Percentiles rank a stretch among this genome's conserved stretches.
Conservation (phyloP, 495 filamentous ascomycete species). For the Penicillium malachiteum region DNA sequence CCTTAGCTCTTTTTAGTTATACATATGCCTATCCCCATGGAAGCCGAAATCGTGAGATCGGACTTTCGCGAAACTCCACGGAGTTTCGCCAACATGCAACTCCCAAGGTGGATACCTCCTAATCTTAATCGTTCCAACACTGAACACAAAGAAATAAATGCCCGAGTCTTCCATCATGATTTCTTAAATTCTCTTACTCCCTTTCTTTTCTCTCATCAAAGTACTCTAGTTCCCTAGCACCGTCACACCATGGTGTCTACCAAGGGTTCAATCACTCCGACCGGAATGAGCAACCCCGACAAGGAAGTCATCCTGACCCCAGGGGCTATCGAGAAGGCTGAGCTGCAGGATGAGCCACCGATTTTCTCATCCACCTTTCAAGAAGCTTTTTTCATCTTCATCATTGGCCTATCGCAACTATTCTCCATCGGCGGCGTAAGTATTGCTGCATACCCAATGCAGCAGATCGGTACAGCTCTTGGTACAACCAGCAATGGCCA, state of each 20-base stretch:
- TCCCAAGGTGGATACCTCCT: neutral
- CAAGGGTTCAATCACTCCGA: slow-evolving; percentile 3
- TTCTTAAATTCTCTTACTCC: neutral
- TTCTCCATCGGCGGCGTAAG: slow-evolving; percentile 26
- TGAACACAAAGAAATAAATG: neutral
- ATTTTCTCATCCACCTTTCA: slow-evolving; percentile 12
- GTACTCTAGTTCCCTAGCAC: neutral
- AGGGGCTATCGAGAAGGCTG: neutral
- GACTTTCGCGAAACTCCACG: slow-evolving; percentile 1
- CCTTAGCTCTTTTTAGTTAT: too few relatives aligned
- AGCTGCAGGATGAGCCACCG: neutral
- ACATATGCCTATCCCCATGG: too few relatives aligned
- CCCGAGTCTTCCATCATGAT: neutral
- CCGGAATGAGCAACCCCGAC: neutral
- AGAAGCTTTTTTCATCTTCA: slow-evolving; percentile 23
- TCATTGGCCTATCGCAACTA: slow-evolving; percentile 29
- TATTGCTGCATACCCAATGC: slow-evolving; percentile 20
- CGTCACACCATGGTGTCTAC: neutral
- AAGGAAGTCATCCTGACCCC: neutral
- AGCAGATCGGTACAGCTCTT: slow-evolving; percentile 21
- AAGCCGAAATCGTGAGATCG: too few relatives aligned
- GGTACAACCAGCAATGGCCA: slow-evolving; percentile 22
- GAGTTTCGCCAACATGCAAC: slow-evolving; percentile 1
- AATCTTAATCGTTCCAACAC: neutral
- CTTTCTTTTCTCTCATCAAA: neutral